A percentile compares a stretch with the other conserved stretches of the same genome.
These are phyloP conservation scores for Musa schizocarpa DNA, from an alignment of 176 grass and related monocot genomes.

Conservation along the genomic window DNA sequence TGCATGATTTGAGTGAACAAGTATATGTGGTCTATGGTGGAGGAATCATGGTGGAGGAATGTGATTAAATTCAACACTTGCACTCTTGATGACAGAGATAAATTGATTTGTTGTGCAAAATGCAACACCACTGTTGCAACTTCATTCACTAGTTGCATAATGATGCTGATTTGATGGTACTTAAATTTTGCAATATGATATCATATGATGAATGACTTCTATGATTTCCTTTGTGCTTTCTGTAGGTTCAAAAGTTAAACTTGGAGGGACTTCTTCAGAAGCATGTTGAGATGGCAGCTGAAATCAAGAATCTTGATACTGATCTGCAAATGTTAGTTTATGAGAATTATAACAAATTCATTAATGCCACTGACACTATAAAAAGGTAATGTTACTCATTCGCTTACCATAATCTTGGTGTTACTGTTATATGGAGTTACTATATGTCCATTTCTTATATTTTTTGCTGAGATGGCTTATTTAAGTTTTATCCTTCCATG, in stretches of 20 bases:
- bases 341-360: conserved; percentile 99
- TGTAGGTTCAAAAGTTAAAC: conserved; percentile 89
- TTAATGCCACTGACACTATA: conserved; percentile 92
- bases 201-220: background rate
- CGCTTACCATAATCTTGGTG: background rate
- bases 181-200: background rate
- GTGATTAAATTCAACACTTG: too few species aligned
- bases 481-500: background rate
- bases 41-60: too few species aligned
- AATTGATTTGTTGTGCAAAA: background rate
- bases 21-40: too few species aligned
- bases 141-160: background rate
- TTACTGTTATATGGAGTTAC: background rate
- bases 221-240: conserved; percentile 7
- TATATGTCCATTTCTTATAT: background rate
- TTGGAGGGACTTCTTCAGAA: conserved; percentile 83
- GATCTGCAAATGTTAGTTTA: conserved; percentile 98
- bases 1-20: too few species aligned
- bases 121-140: background rate
- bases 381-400: conserved; percentile 49
- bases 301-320: conserved; percentile 99
- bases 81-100: too few species aligned
- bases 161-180: background rate
- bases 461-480: background rate
- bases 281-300: conserved; percentile 95